Evolutionary conservation across 768 basidiomycete genomes (phyloP), one percentile per base, ranked within the genome.

Genomic region (Boletus rex-veris): DNA sequence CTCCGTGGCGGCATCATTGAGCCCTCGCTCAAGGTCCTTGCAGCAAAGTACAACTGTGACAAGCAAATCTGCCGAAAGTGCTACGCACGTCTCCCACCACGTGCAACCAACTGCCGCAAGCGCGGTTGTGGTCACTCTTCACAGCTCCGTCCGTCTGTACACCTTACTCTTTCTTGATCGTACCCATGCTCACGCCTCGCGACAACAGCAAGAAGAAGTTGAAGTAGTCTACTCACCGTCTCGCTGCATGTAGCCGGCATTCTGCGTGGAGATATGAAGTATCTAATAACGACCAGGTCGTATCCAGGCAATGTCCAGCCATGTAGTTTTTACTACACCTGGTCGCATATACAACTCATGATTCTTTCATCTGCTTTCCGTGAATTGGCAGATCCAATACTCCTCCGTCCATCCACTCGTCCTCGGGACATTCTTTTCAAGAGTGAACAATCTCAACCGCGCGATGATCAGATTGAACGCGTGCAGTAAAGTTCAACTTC

Each of bases 11-110:
- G 97, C 48, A 93, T 99, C 80, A 98, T 99, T 63, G 97, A 99
- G 78, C 97, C 97, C 58, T 98, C 97, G 61, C 79, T 99, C 69
- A 98, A 98, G 77, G 92, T 93, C 39, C 85, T 98, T 57, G 97
- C 97, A 54, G 82, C 88, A 72, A 96, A 96, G 75, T 97, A 94
- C 85, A 98, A 98, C 79, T 98, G 94, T 74, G 93, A 97, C 77
- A 96, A 96, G 82, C 92, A 95, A 73, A 98, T 98, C 67, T 98
- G 97, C 84, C 93, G 97, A 75, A 98, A 98, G 76, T 98, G 97
- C 80, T 98, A 98, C 74, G 97, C 97, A 42, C 96, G 97, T 65
- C 96, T 98, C 65, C 96, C 97, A 60, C 96, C 95, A 50, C 93
- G 97, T 72, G 97, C 97, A 36, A 98, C 95, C 79, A 98, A 99